These are phyloP conservation scores for Cnidoscolus chayamansa DNA, from an alignment of 441 rosid species.

Conservation along the genomic window DNA sequence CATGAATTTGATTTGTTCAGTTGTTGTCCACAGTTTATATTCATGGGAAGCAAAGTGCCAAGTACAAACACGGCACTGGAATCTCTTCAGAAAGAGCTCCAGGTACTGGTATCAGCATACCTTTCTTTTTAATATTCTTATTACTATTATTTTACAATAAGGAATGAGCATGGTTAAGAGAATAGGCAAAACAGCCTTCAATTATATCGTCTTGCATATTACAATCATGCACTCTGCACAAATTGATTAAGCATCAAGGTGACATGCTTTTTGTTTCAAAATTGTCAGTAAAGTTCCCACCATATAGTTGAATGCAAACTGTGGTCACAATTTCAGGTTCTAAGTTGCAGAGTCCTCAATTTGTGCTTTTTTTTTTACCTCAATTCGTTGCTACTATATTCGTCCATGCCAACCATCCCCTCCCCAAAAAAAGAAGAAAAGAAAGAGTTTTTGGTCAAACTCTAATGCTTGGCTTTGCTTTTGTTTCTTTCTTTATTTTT, in stretches of 20 bases:
- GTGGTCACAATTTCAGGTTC: not conserved
- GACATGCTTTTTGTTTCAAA: not conserved
- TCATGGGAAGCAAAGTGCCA: conserved; percentile 43
- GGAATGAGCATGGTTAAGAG: not conserved
- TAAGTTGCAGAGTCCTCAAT: not conserved
- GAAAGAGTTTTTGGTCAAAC: not conserved
- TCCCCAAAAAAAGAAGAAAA: not conserved
- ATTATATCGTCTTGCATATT: not conserved
- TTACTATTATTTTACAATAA: not conserved
- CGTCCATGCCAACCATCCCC: too few species aligned
- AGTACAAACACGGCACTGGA: conserved; percentile 31
- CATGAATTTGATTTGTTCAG: conserved; percentile 4
- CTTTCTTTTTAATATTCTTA: not conserved
- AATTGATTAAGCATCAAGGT: not conserved
- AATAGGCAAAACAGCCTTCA: not conserved
- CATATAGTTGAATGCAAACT: not conserved
- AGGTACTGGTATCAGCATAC: conserved; percentile 33
- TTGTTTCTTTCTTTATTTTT: not conserved
- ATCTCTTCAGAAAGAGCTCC: conserved; percentile 38
- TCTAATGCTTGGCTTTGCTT: conserved; percentile 16
- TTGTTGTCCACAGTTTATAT: conserved; percentile 45
- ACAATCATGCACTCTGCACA: not conserved
- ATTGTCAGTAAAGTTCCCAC: not conserved
- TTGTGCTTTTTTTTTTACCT: not conserved
- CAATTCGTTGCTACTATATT: not conserved